Conservation (phyloP, 2,329 filamentous ascomycete species). For the Coniochaeta sp. region DNA sequence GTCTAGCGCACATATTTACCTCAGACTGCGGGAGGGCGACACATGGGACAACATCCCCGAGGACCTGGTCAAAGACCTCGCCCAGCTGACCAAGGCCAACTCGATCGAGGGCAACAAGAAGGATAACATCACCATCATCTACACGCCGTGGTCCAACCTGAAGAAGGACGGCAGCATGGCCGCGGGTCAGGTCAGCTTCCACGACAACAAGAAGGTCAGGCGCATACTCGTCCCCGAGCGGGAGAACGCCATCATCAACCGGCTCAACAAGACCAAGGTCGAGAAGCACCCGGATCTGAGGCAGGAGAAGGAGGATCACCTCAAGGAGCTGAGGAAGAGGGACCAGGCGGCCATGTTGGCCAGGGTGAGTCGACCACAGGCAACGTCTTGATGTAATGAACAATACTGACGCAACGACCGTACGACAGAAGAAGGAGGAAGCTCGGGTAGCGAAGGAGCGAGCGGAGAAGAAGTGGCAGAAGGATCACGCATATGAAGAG, state of each 20-base stretch:
- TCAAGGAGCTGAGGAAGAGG: constrained; percentile 62
- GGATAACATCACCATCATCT: constrained; percentile 93
- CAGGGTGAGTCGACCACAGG: constrained; percentile 49
- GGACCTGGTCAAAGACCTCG: constrained; percentile 75
- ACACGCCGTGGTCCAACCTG: constrained; percentile 93
- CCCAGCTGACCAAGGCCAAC: constrained; percentile 97
- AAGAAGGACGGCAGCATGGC: constrained; percentile 96
- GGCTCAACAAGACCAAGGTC: constrained; percentile 93
- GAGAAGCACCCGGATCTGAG: constrained; percentile 81
- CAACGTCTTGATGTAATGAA: background rate
- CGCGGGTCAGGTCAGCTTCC: constrained; percentile 89
- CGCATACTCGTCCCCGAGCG: constrained; percentile 71
- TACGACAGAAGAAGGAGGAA: constrained; percentile 65
- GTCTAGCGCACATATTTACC: constrained; percentile 92
- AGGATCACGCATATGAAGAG: constrained; percentile 97
- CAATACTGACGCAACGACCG: constrained; percentile 6
- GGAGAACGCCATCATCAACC: constrained; percentile 88
- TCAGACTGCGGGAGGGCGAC: constrained; percentile 72
- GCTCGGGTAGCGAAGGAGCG: constrained; percentile 67
- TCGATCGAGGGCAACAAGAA: constrained; percentile 99
- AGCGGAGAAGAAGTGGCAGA: constrained; percentile 86
- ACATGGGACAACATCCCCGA: constrained; percentile 77
- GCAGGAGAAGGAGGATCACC: constrained; percentile 72
- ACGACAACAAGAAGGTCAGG: constrained; percentile 80
- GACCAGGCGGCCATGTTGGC: constrained; percentile 58